phyloP scores from a whole-genome alignment of 2,329 filamentous ascomycete genomes.

The Pezicula radicicola region DNA sequence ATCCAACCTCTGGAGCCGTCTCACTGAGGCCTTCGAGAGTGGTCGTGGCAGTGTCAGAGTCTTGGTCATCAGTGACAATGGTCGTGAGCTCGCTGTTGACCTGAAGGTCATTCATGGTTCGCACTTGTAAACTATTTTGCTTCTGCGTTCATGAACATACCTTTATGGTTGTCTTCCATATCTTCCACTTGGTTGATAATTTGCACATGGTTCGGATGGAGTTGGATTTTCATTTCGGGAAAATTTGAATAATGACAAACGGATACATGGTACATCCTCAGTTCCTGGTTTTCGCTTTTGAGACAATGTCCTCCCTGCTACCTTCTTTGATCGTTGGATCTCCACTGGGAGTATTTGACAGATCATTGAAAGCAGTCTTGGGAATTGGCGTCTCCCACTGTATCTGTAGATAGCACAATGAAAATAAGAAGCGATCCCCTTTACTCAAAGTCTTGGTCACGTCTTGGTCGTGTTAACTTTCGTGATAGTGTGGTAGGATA shows the following conservation, averaged over 20 bases:
- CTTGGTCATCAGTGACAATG: constrained; percentile 90
- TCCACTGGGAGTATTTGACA: too few species aligned
- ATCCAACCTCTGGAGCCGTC: constrained; percentile 80
- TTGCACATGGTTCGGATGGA: not conserved
- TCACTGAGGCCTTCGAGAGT: constrained; percentile 80
- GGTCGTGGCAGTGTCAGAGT: constrained; percentile 93
- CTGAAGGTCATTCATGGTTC: constrained; percentile 95
- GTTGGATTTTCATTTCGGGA: constrained; percentile 1
- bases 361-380: too few species aligned
- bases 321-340: not conserved
- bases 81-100: constrained; percentile 94
- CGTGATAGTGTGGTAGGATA: not conserved
- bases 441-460: too few species aligned
- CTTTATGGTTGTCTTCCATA: not conserved
- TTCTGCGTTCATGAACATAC: not conserved
- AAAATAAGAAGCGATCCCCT: not conserved
- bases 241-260: constrained; percentile 13
- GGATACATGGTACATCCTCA: constrained; percentile 5
- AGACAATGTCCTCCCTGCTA: constrained; percentile 3
- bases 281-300: constrained; percentile 5
- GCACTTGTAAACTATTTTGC: constrained; percentile 49
- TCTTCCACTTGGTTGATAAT: not conserved
- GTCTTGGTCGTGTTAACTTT: not conserved
- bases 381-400: not conserved
- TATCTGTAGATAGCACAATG: not conserved